Conservation (phyloP, 345 rosid genomes). For the Camelina neglecta region DNA sequence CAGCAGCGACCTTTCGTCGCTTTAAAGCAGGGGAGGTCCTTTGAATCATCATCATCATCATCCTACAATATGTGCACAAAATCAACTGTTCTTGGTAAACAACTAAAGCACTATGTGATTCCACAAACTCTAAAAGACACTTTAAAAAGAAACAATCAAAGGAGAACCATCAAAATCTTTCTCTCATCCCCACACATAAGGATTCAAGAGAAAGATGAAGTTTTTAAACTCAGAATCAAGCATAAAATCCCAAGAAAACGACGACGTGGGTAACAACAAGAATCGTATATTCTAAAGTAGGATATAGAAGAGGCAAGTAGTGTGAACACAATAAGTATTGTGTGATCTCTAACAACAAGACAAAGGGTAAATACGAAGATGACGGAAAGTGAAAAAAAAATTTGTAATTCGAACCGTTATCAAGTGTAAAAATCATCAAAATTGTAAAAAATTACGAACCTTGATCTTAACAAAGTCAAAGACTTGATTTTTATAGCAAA, state of each 20-base stretch:
- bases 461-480: background rate
- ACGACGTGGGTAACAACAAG: background rate
- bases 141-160: background rate
- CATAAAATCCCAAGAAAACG: background rate
- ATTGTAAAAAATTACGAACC: background rate
- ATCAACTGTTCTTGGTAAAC: background rate
- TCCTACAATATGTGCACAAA: slow-evolving; percentile 3
- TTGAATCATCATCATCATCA: slow-evolving; percentile 22
- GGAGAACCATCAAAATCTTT: background rate
- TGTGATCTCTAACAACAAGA: background rate
- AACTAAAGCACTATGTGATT: background rate
- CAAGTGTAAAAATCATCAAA: background rate
- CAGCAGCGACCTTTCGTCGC: background rate
- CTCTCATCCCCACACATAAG: background rate
- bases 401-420: background rate
- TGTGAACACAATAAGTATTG: background rate
- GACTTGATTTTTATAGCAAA: background rate
- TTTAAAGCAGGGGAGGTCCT: background rate
- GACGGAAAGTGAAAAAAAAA: background rate
- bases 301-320: background rate
- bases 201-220: background rate
- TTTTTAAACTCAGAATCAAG: too few relatives aligned
- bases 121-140: background rate
- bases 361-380: background rate
- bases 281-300: too few relatives aligned